Evolutionary conservation across 345 rosid genomes (phyloP).

Genomic region (Populus pruinosa): DNA sequence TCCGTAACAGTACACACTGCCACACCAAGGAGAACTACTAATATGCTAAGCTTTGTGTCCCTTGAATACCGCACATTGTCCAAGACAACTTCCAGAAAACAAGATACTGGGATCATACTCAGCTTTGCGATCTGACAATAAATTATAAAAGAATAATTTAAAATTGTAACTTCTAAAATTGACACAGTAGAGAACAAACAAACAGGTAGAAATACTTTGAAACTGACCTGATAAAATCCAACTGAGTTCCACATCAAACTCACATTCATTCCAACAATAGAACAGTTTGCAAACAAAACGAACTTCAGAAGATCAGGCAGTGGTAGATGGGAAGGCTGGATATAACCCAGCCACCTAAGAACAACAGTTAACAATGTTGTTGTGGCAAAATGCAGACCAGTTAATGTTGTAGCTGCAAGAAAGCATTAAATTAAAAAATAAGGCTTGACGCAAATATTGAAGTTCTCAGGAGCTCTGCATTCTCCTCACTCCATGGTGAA

Average conservation of each 20-base stretch:
- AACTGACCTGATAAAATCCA: slow-evolving; percentile 94
- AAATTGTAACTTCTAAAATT: slow-evolving; percentile 8
- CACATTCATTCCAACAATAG: slow-evolving; percentile 98
- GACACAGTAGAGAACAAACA: slow-evolving; percentile 3
- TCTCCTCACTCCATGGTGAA: neutral
- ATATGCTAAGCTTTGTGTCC: slow-evolving; percentile 95
- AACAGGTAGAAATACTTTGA: neutral
- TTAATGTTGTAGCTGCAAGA: slow-evolving; percentile 90
- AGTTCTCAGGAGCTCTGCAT: neutral
- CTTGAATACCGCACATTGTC: slow-evolving; percentile 92
- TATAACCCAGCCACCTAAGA: slow-evolving; percentile 82
- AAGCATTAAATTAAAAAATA: slow-evolving; percentile 14
- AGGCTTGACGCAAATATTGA: slow-evolving; percentile 5
- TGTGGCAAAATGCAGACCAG: slow-evolving; percentile 95
- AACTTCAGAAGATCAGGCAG: slow-evolving; percentile 70
- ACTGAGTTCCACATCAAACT: slow-evolving; percentile 99
- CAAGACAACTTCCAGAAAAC: slow-evolving; percentile 85
- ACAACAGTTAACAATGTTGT: slow-evolving; percentile 72
- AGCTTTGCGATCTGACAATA: slow-evolving; percentile 84
- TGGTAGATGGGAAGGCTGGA: slow-evolving; percentile 80
- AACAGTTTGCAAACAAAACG: slow-evolving; percentile 90
- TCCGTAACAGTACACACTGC: slow-evolving; percentile 98
- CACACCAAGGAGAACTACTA: slow-evolving; percentile 88
- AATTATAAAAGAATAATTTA: slow-evolving; percentile 5
- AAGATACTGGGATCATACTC: slow-evolving; percentile 98